Evolutionary conservation across 2,329 filamentous ascomycete species (phyloP).

Genomic region (Colletotrichum sp.): DNA sequence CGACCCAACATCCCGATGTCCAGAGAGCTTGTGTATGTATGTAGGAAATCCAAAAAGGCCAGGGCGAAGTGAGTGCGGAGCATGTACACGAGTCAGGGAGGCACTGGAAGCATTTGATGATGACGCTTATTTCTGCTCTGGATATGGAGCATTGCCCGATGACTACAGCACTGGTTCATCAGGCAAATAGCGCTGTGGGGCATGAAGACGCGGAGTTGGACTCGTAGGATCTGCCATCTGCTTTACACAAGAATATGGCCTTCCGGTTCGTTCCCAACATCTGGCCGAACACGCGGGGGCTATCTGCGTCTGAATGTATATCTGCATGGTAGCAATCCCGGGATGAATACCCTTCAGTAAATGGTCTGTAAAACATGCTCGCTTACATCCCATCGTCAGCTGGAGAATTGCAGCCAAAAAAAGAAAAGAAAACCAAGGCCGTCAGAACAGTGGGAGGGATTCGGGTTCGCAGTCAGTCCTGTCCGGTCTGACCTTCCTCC

Average conservation of each 20-base stretch:
- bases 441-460: background rate
- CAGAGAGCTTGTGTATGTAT: conserved; percentile 41
- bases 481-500: background rate
- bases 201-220: background rate
- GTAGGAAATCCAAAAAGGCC: conserved; percentile 37
- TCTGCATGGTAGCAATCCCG: background rate
- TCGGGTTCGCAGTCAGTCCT: background rate
- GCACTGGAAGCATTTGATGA: conserved; percentile 31
- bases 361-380: background rate
- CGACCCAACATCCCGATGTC: conserved; percentile 33
- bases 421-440: background rate
- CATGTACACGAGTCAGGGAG: conserved; percentile 33
- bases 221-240: background rate
- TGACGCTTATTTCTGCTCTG: background rate
- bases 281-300: background rate
- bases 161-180: background rate
- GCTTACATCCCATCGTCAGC: background rate
- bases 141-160: background rate
- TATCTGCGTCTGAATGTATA: background rate
- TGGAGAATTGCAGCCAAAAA: background rate
- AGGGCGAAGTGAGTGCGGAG: conserved; percentile 35
- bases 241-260: background rate
- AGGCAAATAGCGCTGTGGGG: background rate
- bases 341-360: background rate
- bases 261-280: background rate